Percentiles rank a stretch among this genome's conserved stretches.
These are phyloP conservation scores for Lumnitzera littorea DNA, from an alignment of 345 rosid genomes.

Conservation along the genomic window DNA sequence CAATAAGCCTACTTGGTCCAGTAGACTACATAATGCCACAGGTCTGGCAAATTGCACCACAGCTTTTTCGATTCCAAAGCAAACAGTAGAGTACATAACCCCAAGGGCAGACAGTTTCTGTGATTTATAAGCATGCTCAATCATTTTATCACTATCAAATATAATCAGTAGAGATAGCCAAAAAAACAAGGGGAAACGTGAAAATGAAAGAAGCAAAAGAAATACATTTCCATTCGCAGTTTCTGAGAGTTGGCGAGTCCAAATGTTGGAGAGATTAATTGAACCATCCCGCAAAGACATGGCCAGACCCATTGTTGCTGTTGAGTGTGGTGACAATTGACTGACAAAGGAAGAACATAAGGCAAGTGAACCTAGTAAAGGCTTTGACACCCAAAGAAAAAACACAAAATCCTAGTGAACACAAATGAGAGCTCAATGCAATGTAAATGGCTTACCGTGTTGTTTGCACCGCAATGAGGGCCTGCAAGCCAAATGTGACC, in stretches of 20 bases:
- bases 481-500: slow-evolving; percentile 72
- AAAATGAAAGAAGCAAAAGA: slow-evolving; percentile 8
- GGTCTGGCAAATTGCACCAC: too few relatives aligned
- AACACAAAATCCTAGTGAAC: not conserved
- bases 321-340: slow-evolving; percentile 68
- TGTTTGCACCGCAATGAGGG: slow-evolving; percentile 66
- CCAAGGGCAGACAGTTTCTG: too few relatives aligned
- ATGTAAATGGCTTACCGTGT: slow-evolving; percentile 48
- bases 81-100: too few relatives aligned
- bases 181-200: not conserved
- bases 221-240: slow-evolving; percentile 78
- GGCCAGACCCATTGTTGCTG: slow-evolving; percentile 62
- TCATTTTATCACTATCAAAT: not conserved
- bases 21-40: too few relatives aligned
- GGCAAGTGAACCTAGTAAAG: not conserved
- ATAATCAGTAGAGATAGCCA: not conserved
- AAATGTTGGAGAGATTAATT: slow-evolving; percentile 80
- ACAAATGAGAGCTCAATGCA: not conserved
- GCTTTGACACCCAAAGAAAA: not conserved
- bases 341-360: slow-evolving; percentile 29
- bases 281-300: slow-evolving; percentile 88
- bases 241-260: slow-evolving; percentile 90
- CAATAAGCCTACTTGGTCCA: too few relatives aligned
- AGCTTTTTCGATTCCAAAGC: too few relatives aligned
- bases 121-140: too few relatives aligned